Evolutionary conservation across 1,139 yeast species (phyloP).

Genomic region (Geotrichum candidum): DNA sequence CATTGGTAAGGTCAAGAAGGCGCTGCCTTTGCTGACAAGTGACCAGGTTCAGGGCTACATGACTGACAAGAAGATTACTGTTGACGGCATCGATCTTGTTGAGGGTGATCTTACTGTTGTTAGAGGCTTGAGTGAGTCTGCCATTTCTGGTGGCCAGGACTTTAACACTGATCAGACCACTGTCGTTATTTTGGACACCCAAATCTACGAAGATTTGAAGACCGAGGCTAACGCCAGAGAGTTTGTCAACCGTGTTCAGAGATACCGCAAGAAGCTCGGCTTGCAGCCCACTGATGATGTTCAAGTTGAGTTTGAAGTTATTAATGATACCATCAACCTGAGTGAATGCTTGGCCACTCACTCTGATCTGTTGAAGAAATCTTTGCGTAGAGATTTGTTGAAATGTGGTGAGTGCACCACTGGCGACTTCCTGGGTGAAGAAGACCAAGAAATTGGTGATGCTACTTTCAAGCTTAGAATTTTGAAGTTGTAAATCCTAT

Average conservation of each 20-base stretch:
- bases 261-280: conserved; percentile 94
- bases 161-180: conserved; percentile 85
- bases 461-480: conserved; percentile 76
- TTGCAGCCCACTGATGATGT: conserved; percentile 94
- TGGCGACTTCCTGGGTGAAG: conserved; percentile 59
- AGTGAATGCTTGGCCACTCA: conserved; percentile 59
- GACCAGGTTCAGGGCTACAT: conserved; percentile 76
- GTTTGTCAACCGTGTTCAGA: conserved; percentile 92
- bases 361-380: conserved; percentile 63
- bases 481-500: conserved; percentile 46
- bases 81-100: conserved; percentile 83
- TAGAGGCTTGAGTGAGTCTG: conserved; percentile 73
- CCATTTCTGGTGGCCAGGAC: conserved; percentile 61
- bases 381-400: conserved; percentile 54
- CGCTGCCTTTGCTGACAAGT: conserved; percentile 74
- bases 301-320: conserved; percentile 68
- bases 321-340: conserved; percentile 61
- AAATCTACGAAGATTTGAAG: conserved; percentile 79
- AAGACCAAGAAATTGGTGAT: conserved; percentile 85
- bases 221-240: conserved; percentile 96
- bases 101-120: conserved; percentile 84
- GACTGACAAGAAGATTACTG: conserved; percentile 65
- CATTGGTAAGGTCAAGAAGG: conserved; percentile 89
- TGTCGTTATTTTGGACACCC: conserved; percentile 80
- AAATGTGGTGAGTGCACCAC: conserved; percentile 22